Evolutionary conservation across 768 basidiomycete genomes (phyloP).

Genomic region (Tremella mesenterica): DNA sequence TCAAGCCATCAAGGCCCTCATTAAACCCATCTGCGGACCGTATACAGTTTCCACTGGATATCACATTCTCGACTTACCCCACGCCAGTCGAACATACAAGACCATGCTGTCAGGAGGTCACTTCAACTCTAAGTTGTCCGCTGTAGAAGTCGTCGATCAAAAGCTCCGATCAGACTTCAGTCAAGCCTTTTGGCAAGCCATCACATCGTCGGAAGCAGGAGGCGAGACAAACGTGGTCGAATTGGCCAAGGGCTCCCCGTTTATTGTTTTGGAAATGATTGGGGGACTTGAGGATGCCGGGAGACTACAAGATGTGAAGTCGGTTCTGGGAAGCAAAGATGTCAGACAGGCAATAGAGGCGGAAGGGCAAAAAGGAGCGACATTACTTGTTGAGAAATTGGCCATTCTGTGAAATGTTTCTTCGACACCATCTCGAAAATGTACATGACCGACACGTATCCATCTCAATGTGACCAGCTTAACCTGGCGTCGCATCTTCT

Average conservation of each 20-base stretch:
- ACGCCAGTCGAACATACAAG: slow-evolving; percentile 77
- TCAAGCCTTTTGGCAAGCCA: slow-evolving; percentile 26
- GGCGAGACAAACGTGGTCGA: slow-evolving; percentile 32
- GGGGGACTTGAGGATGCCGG: slow-evolving; percentile 25
- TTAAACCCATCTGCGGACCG: slow-evolving; percentile 51
- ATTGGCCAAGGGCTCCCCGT: slow-evolving; percentile 33
- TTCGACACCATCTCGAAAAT: too few relatives aligned
- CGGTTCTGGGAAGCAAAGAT: slow-evolving; percentile 6
- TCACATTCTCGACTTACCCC: slow-evolving; percentile 72
- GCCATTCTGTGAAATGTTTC: slow-evolving; percentile 37
- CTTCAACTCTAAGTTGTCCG: slow-evolving; percentile 57
- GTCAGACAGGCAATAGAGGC: slow-evolving; percentile 48
- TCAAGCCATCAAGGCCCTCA: slow-evolving; percentile 55
- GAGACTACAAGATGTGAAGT: slow-evolving; percentile 44
- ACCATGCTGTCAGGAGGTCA: slow-evolving; percentile 84
- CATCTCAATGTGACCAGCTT: too few relatives aligned
- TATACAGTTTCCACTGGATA: slow-evolving; percentile 48
- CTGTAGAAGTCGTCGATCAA: slow-evolving; percentile 48
- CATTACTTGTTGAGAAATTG: slow-evolving; percentile 59
- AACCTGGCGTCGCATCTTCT: too few relatives aligned
- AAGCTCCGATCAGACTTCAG: slow-evolving; percentile 26
- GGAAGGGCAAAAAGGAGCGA: slow-evolving; percentile 61
- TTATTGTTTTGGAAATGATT: slow-evolving; percentile 39
- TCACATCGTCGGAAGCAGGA: slow-evolving; percentile 29
- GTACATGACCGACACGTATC: slow-evolving; percentile 1